phyloP scores from a whole-genome alignment of 2,329 filamentous ascomycete genomes.

The Fusarium penzigii region DNA sequence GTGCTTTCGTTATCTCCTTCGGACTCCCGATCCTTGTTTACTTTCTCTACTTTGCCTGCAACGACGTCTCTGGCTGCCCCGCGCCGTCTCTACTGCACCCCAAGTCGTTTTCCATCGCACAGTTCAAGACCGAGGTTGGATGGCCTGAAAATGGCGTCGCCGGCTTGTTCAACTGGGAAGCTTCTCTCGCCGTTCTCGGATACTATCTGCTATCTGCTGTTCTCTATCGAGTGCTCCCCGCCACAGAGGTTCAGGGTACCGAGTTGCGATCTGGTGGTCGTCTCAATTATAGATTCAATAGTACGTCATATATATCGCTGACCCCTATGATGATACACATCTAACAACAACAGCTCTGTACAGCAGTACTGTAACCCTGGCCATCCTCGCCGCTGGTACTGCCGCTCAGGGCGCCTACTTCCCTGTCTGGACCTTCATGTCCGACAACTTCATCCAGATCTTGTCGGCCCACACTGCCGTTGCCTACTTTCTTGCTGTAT shows the following conservation, averaged over 20 bases:
- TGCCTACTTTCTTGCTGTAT: conserved; percentile 70
- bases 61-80: conserved; percentile 89
- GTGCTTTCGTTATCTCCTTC: conserved; percentile 76
- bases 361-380: conserved; percentile 73
- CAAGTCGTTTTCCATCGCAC: conserved; percentile 67
- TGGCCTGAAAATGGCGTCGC: conserved; percentile 74
- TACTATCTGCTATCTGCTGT: conserved; percentile 79
- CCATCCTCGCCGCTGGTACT: conserved; percentile 73
- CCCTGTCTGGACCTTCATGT: conserved; percentile 87
- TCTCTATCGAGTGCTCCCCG: conserved; percentile 77
- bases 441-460: conserved; percentile 86
- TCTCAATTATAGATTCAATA: conserved; percentile 81
- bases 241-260: conserved; percentile 68
- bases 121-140: conserved; percentile 76
- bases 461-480: conserved; percentile 82
- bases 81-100: conserved; percentile 77
- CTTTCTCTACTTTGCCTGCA: conserved; percentile 81
- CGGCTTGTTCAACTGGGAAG: conserved; percentile 70
- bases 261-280: conserved; percentile 69
- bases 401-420: conserved; percentile 77
- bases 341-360: conserved; percentile 61
- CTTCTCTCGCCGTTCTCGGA: conserved; percentile 67
- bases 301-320: conserved; percentile 42
- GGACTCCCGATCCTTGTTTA: conserved; percentile 80
- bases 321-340: conserved; percentile 12